Evolutionary conservation across 768 basidiomycete genomes (phyloP), one percentile per base, ranked within the genome.

Genomic region (Dioszegia aurantiaca): DNA sequence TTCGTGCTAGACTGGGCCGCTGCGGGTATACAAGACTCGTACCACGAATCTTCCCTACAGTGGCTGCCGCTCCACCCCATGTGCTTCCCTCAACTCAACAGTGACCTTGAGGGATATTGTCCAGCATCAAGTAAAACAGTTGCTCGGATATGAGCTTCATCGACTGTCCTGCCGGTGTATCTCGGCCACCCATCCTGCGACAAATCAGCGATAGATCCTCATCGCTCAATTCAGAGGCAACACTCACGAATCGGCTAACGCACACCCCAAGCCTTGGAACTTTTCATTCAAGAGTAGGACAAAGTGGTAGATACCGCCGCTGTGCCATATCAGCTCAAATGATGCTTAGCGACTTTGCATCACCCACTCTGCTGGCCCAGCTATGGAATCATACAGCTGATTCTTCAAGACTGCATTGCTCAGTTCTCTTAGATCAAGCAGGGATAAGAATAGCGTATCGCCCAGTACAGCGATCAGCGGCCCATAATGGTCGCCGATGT

Each of bases 91-190:
- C n/a, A n/a, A n/a, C n/a, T n/a, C 23, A 44, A 19, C 46, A 47
- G 2, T 24, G 14, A 3, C 51, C 36, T 16, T 39, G 36, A 26
- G 8, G 2, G 21, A 53, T 53, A n/a, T 53, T 40, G 39, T 53
- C 51, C 10, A 53, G 37, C 39, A 53, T 21, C 4, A 40, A 17
- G 21, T 40, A 53, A 17, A 40, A 53, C 21, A 41, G 36, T 37
- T 53, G 51, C 24, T 53, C 51, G 27, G 36, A 53, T n/a, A 53
- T 21, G 23, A 53, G 8, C 17, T 53, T 53, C 37, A 53, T 19
- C 9, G 51, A 24, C 23, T 53, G 51, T 2, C 51, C 51, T 2
- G 23, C 4, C 11, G 36, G 5, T 9, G 33, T 39, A 21, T 53
- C 51, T 14, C 3, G 26, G 36, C 4, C n/a, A n/a, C n/a, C 37